Base-by-base conservation (phyloP, 106 monocot species). In the Allium sativum region DNA sequence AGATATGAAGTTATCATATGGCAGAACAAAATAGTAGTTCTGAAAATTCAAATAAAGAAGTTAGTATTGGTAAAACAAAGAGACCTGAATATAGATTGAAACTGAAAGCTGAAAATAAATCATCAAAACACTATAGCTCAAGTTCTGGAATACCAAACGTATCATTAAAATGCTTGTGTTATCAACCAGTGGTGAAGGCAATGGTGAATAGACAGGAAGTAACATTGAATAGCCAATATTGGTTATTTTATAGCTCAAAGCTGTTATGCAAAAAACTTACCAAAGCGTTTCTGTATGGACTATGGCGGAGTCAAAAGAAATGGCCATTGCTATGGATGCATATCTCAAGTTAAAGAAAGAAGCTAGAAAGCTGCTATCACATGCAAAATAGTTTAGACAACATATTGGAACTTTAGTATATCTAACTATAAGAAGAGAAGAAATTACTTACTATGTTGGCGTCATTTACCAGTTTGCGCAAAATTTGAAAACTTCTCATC, bases 361-460 rank as follows among this genome's bases (percentile, higher is more conserved):
- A 6, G 67, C 56, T 20, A 44, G 18, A 8, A 0, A 19, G 16
- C 10, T 45, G 12, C 7, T 55, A 21, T 1, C 42, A 3, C 44
- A 68, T 68, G 56, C 54, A 12, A 68, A 18, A 55, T 3, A 3
- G 1, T 68, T 44, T 9, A 10, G 56, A 22, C 51, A 52, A 61
- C 53, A 53, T 40, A 20, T 71, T 53, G 62, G 61, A 13, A 61
- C 53, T 54, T 70, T 71, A 53, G 21, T 62, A 15, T 71, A 71
- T 57, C 21, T 68, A 62, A 71, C 53, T 61, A 61, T 61, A 18
- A 62, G 53, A 53, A 71, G 70, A 53, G 42, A 19, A 41, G 42
- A 59, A n/a, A 70, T 70, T 52, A 31, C 52, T 4, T 70, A 59
- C 20, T 71, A 42, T 71, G 70, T 62, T 14, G 40, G 61, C 22